Percentiles rank a stretch among this genome's conserved stretches.
Evolutionary conservation across 169 alveolate genomes (phyloP).

Genomic region (Plasmodium malariae): DNA sequence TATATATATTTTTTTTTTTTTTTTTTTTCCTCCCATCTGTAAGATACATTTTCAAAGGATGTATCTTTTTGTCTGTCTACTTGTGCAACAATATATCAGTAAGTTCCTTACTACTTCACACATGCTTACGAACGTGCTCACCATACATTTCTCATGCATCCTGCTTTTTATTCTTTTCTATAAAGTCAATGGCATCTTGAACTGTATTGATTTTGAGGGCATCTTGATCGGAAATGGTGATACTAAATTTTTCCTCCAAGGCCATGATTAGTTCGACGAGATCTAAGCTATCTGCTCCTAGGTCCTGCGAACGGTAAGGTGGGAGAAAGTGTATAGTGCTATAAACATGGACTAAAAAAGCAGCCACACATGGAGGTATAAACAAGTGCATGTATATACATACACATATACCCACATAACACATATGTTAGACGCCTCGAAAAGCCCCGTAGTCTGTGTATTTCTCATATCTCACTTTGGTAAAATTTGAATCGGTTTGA

Average conservation of each 20-base stretch:
- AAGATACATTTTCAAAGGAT: too few species aligned
- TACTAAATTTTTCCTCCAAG: conserved; percentile 87
- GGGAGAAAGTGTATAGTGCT: background rate
- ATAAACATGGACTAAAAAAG: background rate
- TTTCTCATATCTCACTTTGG: conserved; percentile 21
- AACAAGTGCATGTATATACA: background rate
- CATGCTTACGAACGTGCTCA: background rate
- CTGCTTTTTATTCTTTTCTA: conserved; percentile 76
- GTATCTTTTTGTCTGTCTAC: too few species aligned
- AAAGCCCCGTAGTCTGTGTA: background rate
- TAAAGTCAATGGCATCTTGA: conserved; percentile 81
- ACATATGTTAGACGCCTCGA: background rate
- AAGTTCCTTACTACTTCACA: too few species aligned
- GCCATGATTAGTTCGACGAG: conserved; percentile 88
- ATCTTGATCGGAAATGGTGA: conserved; percentile 87
- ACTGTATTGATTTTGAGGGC: conserved; percentile 84
- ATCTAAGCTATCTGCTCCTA: conserved; percentile 90
- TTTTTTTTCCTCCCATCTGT: too few species aligned
- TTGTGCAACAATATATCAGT: too few species aligned
- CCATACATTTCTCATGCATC: conserved; percentile 11
- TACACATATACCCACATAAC: background rate
- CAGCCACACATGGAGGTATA: background rate
- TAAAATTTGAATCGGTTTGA: conserved; percentile 27
- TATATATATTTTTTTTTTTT: too few species aligned
- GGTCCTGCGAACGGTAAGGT: conserved; percentile 79